Base-by-base conservation (phyloP, 2,329 filamentous ascomycete genomes). In the Diaporthe amygdali region DNA sequence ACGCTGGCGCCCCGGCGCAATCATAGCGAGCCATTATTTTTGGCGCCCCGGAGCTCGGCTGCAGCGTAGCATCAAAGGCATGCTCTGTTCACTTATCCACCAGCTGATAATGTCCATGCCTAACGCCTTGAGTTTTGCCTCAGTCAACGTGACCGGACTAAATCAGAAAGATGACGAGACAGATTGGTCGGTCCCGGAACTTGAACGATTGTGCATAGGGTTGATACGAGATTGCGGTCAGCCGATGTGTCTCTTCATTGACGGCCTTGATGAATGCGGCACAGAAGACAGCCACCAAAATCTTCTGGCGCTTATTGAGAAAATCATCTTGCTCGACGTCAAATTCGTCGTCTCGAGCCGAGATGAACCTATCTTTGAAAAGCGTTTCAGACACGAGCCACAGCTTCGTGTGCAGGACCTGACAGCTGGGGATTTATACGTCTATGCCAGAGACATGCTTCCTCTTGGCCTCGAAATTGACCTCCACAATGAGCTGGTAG, bases 31-130 rank as follows among this genome's bases (percentile, higher is more conserved):
- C 1, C 78, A 77, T 63, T 80, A 77, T 71, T 79, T 81, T 47
- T 81, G 80, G 79, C 76, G 75, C 5, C 69, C 76, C 0, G 80
- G 79, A 2, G 71, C 59, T 0, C 3, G 3, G 1, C 32, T 79
- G 51, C 78, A 81, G 68, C 75, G 74, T 15, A 75, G 41, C 15
- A 51, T 75, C 3, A 75, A 74, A 30, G 80, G 79, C 0, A 59
- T 80, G 1, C 70, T 80, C 0, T 75, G 75, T 37, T 72, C 77
- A 1, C n/a, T 81, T 3, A 41, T 78, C 0, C 69, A 77, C 49
- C 70, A 75, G n/a, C 30, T 75, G 14, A 59, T 76, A 1, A 10
- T 37, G 9, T 20, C 46, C 27, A 7, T 41, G 2, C 51, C 34
- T 5, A n/a, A 20, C 2, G 37, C 54, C 1, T 15, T 47, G 27